A percentile compares a stretch with the other conserved stretches of the same genome.
phyloP scores from a whole-genome alignment of 2,329 filamentous ascomycete genomes.

The Aspergillus ustus region DNA sequence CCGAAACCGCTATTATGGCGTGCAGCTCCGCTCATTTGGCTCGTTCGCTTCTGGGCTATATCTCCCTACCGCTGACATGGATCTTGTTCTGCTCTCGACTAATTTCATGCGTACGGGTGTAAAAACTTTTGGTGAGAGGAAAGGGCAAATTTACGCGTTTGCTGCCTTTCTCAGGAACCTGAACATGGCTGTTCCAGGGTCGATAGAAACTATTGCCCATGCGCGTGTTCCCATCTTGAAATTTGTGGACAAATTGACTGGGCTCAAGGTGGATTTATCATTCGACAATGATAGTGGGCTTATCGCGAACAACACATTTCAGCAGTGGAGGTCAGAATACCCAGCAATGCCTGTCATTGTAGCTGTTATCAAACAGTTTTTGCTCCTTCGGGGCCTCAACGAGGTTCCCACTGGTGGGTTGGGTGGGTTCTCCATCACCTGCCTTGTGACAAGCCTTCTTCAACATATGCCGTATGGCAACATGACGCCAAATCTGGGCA shows the following conservation, averaged over 20 bases:
- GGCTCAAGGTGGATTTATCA: constrained; percentile 86
- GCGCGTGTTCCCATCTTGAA: constrained; percentile 94
- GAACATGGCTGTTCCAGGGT: constrained; percentile 61
- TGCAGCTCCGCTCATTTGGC: constrained; percentile 78
- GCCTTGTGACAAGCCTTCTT: constrained; percentile 86
- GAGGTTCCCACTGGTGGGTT: constrained; percentile 91
- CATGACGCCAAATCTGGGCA: constrained; percentile 72
- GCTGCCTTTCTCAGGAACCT: constrained; percentile 61
- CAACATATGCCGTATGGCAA: constrained; percentile 77
- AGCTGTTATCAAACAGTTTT: constrained; percentile 87
- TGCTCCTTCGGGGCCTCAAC: constrained; percentile 86
- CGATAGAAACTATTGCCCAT: constrained; percentile 69
- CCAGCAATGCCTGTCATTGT: constrained; percentile 87
- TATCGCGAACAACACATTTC: constrained; percentile 78
- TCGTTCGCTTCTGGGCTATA: constrained; percentile 87
- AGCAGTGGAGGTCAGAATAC: constrained; percentile 76
- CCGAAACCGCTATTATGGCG: constrained; percentile 60
- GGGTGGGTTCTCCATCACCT: constrained; percentile 92
- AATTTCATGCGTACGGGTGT: constrained; percentile 62
- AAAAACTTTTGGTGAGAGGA: constrained; percentile 55
- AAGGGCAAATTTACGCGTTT: constrained; percentile 65
- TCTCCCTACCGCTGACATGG: constrained; percentile 85
- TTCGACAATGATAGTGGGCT: constrained; percentile 91
- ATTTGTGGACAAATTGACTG: constrained; percentile 77
- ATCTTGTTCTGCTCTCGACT: constrained; percentile 77